Evolutionary conservation across 176 grass and related monocot genomes (phyloP).

Genomic region (Ensete glaucum): DNA sequence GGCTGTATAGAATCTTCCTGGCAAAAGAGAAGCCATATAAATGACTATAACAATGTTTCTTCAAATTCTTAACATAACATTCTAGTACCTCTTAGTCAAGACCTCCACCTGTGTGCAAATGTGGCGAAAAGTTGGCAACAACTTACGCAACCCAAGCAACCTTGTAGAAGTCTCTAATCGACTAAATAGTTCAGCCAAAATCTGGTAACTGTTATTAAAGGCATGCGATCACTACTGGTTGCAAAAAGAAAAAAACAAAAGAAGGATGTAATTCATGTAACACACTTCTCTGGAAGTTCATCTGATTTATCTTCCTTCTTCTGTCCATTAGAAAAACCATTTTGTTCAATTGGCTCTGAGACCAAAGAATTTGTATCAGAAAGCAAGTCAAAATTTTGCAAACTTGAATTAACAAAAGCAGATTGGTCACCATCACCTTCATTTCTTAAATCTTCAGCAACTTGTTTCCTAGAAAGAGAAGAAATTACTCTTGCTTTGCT

Average conservation of each 20-base stretch:
- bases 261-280: constrained; percentile 16
- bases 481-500: constrained; percentile 44
- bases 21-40: constrained; percentile 13
- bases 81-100: constrained; percentile 69
- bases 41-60: constrained; percentile 11
- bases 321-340: background rate
- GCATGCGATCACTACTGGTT: constrained; percentile 19
- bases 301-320: constrained; percentile 11
- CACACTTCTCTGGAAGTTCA: constrained; percentile 70
- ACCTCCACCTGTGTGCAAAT: constrained; percentile 72
- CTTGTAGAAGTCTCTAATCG: constrained; percentile 80
- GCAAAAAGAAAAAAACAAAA: constrained; percentile 8
- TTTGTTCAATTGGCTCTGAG: constrained; percentile 8
- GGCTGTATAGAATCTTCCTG: constrained; percentile 55
- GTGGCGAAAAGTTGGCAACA: constrained; percentile 54
- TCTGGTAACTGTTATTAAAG: constrained; percentile 35
- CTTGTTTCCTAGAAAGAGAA: constrained; percentile 51
- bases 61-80: background rate
- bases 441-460: constrained; percentile 51
- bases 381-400: constrained; percentile 11
- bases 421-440: constrained; percentile 27
- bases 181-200: constrained; percentile 63
- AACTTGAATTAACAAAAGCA: constrained; percentile 9
- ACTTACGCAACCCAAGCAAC: constrained; percentile 66
- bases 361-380: constrained; percentile 11